Evolutionary conservation across 176 grass and related monocot genomes (phyloP), one percentile per base, ranked within the genome.

Genomic region (Juncus inflexus): DNA sequence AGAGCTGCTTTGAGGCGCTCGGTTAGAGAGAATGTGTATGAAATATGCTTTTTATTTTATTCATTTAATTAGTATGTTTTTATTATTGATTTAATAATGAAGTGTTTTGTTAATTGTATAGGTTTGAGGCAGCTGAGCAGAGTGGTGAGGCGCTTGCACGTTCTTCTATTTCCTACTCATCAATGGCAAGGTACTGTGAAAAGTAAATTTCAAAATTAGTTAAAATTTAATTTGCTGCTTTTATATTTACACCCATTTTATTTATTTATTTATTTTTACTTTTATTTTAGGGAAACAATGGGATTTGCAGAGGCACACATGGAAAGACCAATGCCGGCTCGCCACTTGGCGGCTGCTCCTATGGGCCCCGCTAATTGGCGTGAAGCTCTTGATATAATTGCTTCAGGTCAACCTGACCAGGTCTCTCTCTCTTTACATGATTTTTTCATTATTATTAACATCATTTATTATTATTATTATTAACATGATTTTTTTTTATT

Each of bases 301-400:
- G 85, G 80, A 38, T 90, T 86, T 86, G 61, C 49, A 54, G 89
- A 90, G 36, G 52, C 88, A 5, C 77, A 86, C 69, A 76, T 80
- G 67, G 90, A 94, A 56, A 88, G 84, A 39, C 76, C 83, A 59
- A 37, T 75, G 78, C 43, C 68, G 42, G 80, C 88, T 40, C 81
- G 85, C 10, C 94, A 90, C 68, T 80, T 86, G 35, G 79, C 73
- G 35, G 15, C 76, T 40, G 60, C 47, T 40, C 50, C 69, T 19
- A 72, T 78, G 65, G 85, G 88, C 77, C 94, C 94, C 9, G 64
- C 94, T 60, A 81, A 99, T 50, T 99, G 94, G 94, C 89, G 69
- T 75, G 94, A 99, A 86, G 94, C 94, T 62, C 94, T 99, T 82
- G 85, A 99, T 78, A 82, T 90, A 65, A 76, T 99, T 59, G 83